Evolutionary conservation across 2,329 filamentous ascomycete genomes (phyloP), one percentile per base, ranked within the genome.

Genomic region (Tolypocladium guangdongense): DNA sequence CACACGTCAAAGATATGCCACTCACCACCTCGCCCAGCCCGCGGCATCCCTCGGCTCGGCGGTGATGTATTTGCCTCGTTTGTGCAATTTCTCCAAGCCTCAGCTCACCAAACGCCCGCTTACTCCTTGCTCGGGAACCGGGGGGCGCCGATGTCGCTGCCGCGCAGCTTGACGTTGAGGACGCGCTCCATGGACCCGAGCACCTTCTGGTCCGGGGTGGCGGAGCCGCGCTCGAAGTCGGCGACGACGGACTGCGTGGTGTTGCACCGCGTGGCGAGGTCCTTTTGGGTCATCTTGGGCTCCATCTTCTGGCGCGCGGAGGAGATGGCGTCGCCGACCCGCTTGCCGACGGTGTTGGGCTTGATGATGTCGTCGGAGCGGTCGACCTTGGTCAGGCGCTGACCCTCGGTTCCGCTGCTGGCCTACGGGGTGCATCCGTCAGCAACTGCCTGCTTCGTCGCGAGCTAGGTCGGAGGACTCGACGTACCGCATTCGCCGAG

Each of bases 351-450:
- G 48, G 90, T 95, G 77, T 95, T 95, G 67, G 90, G 91, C 78
- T 96, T 96, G 74, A 97, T 86, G 74, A 96, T 96, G 70, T 96
- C 93, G 78, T 97, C 91, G 69, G 84, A 86, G 62, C 92, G 91
- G 79, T 97, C 93, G 71, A 99, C 91, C 78, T 97, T 96, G 62
- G 93, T 97, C 60, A 97, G 80, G 68, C 89, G 91, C 76, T 99
- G 93, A 63, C 93, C 93, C 74, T 97, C 92, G 60, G 63, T 62
- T 52, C 61, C 58, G 27, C 58, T 55, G 20, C 61, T 58, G 20
- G 57, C 33, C 69, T 71, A 38, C 50, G 32, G 16, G 30, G 24
- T 16, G 7, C 30, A 51, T 27, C 24, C 50, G 51, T 66, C 45
- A 68, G 55, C 24, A 41, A 30, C 14, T 5, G 30, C 18, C 30